Percentiles rank a stretch among this genome's conserved stretches.
phyloP scores from a whole-genome alignment of 305 asterid species.

The Fraxinus sp. region DNA sequence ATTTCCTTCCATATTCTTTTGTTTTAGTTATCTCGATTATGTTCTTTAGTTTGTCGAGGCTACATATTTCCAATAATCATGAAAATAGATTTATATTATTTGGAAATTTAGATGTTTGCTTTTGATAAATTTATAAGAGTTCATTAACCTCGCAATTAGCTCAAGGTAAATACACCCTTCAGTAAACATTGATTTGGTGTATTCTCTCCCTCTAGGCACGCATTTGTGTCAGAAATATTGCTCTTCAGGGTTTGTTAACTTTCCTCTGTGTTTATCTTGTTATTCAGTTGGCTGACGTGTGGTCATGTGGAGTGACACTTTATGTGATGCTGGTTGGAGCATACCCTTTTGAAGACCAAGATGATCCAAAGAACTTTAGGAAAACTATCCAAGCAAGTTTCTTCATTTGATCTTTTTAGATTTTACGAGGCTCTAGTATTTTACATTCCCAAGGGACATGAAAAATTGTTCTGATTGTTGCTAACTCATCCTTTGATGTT shows the following conservation, averaged over 20 bases:
- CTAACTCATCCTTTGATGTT: conserved; percentile 18
- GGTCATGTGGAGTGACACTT: conserved; percentile 98
- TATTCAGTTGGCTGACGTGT: conserved; percentile 90
- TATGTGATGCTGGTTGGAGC: conserved; percentile 99
- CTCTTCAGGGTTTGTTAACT: conserved; percentile 15
- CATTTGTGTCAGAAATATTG: background rate
- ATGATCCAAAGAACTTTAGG: conserved; percentile 93
- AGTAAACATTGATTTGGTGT: background rate
- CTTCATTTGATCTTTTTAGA: background rate
- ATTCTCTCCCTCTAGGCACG: background rate
- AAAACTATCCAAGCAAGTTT: conserved; percentile 78
- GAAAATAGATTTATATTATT: background rate
- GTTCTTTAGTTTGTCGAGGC: background rate
- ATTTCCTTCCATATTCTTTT: background rate
- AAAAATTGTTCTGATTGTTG: background rate
- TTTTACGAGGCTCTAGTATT: background rate
- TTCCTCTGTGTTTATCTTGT: conserved; percentile 22
- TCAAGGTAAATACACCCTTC: background rate
- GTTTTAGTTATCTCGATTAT: background rate
- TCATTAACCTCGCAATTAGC: background rate
- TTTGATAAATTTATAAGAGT: background rate
- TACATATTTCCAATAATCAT: background rate
- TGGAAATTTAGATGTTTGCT: background rate
- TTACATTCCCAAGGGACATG: background rate
- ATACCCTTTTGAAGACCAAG: conserved; percentile 95